Conservation (phyloP, 108 stramenopile genomes). For the Skeletonema tropicum region DNA sequence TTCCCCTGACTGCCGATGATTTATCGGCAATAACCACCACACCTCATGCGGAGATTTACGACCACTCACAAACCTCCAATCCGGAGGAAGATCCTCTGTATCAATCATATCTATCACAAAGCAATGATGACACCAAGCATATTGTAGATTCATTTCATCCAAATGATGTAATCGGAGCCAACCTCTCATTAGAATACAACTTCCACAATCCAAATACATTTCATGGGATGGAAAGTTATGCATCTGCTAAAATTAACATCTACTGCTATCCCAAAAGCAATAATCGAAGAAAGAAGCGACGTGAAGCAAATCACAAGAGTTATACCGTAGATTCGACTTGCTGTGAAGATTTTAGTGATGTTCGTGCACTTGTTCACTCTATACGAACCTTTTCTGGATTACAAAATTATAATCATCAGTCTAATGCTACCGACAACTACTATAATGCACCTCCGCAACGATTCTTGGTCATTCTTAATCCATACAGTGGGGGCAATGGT, state of each 20-base stretch:
- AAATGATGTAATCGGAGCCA: conserved; percentile 34
- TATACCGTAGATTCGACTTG: conserved; percentile 55
- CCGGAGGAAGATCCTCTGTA: conserved; percentile 13
- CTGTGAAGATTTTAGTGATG: conserved; percentile 64
- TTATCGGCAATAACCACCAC: background rate
- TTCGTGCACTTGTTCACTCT: conserved; percentile 48
- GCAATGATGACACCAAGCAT: background rate
- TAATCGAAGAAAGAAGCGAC: conserved; percentile 6
- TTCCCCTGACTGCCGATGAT: conserved; percentile 11
- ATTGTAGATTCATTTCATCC: conserved; percentile 30
- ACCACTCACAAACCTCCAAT: background rate
- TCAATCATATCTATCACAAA: conserved; percentile 19
- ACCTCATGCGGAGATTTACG: conserved; percentile 5
- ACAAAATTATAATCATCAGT: background rate
- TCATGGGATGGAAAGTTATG: conserved; percentile 25
- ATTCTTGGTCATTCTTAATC: conserved; percentile 82
- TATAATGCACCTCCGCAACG: conserved; percentile 13
- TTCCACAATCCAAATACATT: conserved; percentile 19
- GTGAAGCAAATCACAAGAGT: conserved; percentile 48
- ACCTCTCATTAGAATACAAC: conserved; percentile 43
- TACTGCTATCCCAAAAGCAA: conserved; percentile 61
- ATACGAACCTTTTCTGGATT: conserved; percentile 53
- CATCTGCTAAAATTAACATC: conserved; percentile 55
- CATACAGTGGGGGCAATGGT: conserved; percentile 60
- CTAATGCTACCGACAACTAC: conserved; percentile 11